Evolutionary conservation across 108 stramenopile species (phyloP).

Genomic region (Nannochloropsis gaditana): DNA sequence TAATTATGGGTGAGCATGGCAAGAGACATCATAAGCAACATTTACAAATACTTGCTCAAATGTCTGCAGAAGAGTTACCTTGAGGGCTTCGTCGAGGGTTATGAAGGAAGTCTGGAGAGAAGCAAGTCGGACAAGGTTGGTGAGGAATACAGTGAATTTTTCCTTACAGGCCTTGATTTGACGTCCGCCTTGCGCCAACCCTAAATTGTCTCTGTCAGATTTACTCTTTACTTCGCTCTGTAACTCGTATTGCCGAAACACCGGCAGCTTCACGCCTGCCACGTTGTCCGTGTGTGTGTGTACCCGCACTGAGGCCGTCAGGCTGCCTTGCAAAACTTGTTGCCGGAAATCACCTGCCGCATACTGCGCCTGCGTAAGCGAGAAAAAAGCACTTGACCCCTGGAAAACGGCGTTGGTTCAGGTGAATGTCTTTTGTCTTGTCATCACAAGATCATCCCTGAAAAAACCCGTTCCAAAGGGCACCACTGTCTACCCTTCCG

Average conservation of each 20-base stretch:
- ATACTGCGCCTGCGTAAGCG: slow-evolving; percentile 92
- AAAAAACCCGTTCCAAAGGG: too few relatives aligned
- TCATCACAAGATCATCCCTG: background rate
- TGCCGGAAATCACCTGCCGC: slow-evolving; percentile 95
- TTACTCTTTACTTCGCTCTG: slow-evolving; percentile 58
- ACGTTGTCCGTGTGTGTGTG: slow-evolving; percentile 74
- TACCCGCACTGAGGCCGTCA: slow-evolving; percentile 60
- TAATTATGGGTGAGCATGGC: background rate
- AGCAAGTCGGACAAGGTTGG: slow-evolving; percentile 84
- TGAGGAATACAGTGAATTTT: slow-evolving; percentile 75
- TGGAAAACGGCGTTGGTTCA: background rate
- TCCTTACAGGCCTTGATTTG: slow-evolving; percentile 81
- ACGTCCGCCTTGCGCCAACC: slow-evolving; percentile 90
- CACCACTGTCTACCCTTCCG: too few relatives aligned
- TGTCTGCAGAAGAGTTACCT: slow-evolving; percentile 43
- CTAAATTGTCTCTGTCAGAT: slow-evolving; percentile 66
- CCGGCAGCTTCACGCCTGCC: slow-evolving; percentile 94
- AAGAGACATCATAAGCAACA: background rate
- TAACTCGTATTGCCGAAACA: slow-evolving; percentile 90
- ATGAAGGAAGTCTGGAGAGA: slow-evolving; percentile 94
- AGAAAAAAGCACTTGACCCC: slow-evolving; percentile 69
- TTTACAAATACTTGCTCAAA: background rate
- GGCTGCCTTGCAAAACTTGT: slow-evolving; percentile 79
- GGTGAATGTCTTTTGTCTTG: background rate
- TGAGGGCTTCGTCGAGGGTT: slow-evolving; percentile 93